These are phyloP conservation scores for Umbelopsis ramanniana DNA, from an alignment of 192 early-diverging fungal genomes.

Conservation along the genomic window DNA sequence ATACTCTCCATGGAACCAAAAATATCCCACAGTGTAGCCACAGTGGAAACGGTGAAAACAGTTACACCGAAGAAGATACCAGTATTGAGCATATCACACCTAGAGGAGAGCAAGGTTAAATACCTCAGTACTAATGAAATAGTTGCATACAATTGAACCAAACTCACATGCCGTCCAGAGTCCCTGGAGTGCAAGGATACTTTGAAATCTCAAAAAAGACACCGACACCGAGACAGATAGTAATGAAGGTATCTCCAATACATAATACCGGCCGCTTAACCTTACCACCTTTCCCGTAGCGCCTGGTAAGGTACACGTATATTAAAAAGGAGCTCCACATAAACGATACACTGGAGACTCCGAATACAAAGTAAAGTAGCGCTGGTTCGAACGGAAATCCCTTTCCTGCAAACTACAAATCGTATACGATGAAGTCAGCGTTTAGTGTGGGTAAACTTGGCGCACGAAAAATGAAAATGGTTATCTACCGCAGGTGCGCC, in stretches of 20 bases:
- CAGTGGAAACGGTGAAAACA: not conserved
- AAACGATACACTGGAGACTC: not conserved
- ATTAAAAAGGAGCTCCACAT: conserved; percentile 8
- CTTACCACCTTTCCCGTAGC: conserved; percentile 9
- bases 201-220: conserved; percentile 19
- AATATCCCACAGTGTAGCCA: conserved; percentile 8
- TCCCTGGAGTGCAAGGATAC: not conserved
- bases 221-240: not conserved
- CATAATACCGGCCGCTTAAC: conserved; percentile 1
- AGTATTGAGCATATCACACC: conserved; percentile 16
- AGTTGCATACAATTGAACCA: not conserved
- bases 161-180: conserved; percentile 2
- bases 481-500: not conserved
- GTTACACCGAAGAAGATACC: not conserved
- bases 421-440: not conserved
- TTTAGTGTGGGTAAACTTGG: not conserved
- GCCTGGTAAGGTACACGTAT: not conserved
- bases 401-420: not conserved
- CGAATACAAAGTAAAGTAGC: conserved; percentile 33
- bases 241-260: not conserved
- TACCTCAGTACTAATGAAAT: not conserved
- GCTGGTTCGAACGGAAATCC: conserved; percentile 10
- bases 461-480: not conserved
- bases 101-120: not conserved
- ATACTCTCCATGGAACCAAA: not conserved